These are phyloP conservation scores for Saccharomyces hybrid DNA, from an alignment of 1,139 yeast species.

Conservation along the genomic window DNA sequence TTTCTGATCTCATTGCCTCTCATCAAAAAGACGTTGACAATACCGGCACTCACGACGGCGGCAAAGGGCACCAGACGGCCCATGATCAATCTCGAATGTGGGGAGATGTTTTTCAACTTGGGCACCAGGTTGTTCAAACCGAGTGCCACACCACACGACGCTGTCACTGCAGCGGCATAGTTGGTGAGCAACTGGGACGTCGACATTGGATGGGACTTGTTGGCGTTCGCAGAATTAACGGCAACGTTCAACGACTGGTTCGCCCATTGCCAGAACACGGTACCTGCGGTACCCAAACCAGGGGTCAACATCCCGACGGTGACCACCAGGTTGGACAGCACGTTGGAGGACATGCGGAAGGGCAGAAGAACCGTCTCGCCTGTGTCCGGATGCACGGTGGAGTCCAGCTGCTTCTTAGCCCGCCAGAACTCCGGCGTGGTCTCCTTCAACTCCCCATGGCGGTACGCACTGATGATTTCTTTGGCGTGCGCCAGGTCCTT, in stretches of 20 bases:
- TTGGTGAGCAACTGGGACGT: constrained; percentile 68
- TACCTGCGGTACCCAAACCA: constrained; percentile 79
- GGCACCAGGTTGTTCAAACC: constrained; percentile 90
- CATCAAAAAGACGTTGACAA: constrained; percentile 90
- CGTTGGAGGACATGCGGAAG: constrained; percentile 94
- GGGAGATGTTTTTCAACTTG: constrained; percentile 55
- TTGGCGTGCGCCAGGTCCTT: constrained; percentile 60
- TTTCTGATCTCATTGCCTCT: constrained; percentile 86
- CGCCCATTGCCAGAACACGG: constrained; percentile 94
- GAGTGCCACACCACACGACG: constrained; percentile 90
- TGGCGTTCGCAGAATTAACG: constrained; percentile 90
- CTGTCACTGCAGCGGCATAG: constrained; percentile 82
- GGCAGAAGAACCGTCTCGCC: constrained; percentile 89
- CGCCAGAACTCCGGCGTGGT: constrained; percentile 85
- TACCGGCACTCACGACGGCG: constrained; percentile 94
- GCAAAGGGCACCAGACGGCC: constrained; percentile 93
- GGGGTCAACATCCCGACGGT: constrained; percentile 98
- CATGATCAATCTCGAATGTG: constrained; percentile 60
- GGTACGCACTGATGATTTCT: constrained; percentile 58
- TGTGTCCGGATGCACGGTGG: constrained; percentile 89
- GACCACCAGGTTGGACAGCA: constrained; percentile 83
- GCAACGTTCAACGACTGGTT: constrained; percentile 96
- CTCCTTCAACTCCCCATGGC: constrained; percentile 49
- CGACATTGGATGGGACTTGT: constrained; percentile 85
- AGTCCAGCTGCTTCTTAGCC: constrained; percentile 78